These are phyloP conservation scores for Nothophaeocryptopus gaeumannii DNA, from an alignment of 2,329 filamentous ascomycete genomes.

Conservation along the genomic window DNA sequence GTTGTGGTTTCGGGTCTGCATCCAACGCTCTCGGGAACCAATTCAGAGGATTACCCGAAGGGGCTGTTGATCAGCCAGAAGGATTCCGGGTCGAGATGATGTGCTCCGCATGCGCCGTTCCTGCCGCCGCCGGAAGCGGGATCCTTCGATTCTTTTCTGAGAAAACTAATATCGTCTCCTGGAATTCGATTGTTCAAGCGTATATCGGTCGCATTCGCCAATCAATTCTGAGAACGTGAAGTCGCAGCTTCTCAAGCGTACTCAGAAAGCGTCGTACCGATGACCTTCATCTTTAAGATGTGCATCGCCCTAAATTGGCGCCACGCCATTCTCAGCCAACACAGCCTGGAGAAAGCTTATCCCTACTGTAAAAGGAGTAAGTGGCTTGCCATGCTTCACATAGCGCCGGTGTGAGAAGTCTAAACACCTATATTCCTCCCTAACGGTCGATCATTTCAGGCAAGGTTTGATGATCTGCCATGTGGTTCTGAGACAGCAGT, in stretches of 20 bases:
- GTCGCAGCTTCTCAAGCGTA: background rate
- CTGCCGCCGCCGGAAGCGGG: background rate
- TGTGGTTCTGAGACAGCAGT: too few relatives aligned
- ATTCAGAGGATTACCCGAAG: too few relatives aligned
- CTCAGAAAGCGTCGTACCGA: background rate
- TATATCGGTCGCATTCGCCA: too few relatives aligned
- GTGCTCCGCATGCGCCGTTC: background rate
- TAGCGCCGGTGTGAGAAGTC: too few relatives aligned
- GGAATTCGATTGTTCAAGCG: background rate
- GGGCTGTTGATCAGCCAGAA: background rate
- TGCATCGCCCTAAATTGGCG: background rate
- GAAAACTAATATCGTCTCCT: background rate
- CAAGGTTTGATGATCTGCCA: background rate
- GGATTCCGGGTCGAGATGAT: background rate
- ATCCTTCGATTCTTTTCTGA: background rate
- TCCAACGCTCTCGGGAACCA: too few relatives aligned
- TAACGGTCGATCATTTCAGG: slow-evolving; percentile 1
- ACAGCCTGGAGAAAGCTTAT: background rate
- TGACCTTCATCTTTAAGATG: background rate
- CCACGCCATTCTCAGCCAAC: background rate
- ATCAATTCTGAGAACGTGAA: too few relatives aligned
- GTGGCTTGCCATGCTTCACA: too few relatives aligned
- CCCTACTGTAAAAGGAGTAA: too few relatives aligned
- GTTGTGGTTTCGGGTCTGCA: too few relatives aligned
- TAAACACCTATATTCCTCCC: background rate